Evolutionary conservation across 805 yeast genomes (phyloP), one percentile per base, ranked within the genome.

Genomic region (Wickerhamiella occidentalis): DNA sequence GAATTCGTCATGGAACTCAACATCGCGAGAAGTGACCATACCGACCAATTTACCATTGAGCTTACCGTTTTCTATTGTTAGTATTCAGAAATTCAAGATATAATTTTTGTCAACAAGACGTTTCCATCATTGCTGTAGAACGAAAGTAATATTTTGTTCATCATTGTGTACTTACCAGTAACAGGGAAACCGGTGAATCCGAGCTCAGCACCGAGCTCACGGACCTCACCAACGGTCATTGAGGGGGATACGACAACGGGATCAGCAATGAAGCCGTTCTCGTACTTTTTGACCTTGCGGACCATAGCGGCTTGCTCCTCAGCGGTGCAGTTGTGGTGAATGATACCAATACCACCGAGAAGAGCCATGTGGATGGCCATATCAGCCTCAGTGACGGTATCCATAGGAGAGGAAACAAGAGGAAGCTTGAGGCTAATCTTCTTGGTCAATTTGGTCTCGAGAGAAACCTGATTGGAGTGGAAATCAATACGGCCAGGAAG

Each of bases 251-350:
- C 78, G 51, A 85, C 96, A 55, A 90, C 78, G 41, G 96, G 98
- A 62, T 86, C 92, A 62, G 82, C 83, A 65, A 92, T 92, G 75
- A 92, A 92, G 33, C 98, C 98, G 68, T 92, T 92, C 74, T 92
- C 98, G 72, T 73, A 92, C 69, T 84, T 87, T 78, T 92, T 92
- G 60, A 92, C 98, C 71, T 84, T 85, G 68, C 77, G 83, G 55
- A 92, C 98, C 97, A 92, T 92, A 59, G 79, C 95, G 52, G 98
- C 98, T 73, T 92, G 98, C 68, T 87, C 97, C 50, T 90, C 97
- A 52, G 94, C 76, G 52, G 95, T 67, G 73, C 96, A 88, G 77
- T 92, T 92, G 75, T 92, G 96, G 70, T 92, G 98, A 61, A 92
- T 80, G 64, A 92, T 85, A 79, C 98, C 98, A 68, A 92, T 86